Percentiles rank a stretch among this genome's conserved stretches.
phyloP scores from a whole-genome alignment of 495 filamentous ascomycete species.

The Podospora pseudopauciseta region DNA sequence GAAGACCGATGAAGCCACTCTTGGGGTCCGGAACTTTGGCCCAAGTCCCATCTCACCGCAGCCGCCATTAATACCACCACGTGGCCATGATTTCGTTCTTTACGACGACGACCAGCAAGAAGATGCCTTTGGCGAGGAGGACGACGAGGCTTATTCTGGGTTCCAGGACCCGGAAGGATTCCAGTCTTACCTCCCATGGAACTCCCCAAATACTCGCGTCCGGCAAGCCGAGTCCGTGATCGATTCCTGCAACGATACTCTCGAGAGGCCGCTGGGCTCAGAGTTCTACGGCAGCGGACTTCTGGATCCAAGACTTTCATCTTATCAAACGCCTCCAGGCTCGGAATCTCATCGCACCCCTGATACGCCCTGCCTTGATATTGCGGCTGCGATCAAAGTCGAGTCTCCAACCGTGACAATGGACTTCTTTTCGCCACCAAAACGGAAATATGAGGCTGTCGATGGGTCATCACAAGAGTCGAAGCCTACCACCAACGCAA shows the following conservation, averaged over 20 bases:
- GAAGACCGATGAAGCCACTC: constrained; percentile 6
- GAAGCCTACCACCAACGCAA: neutral
- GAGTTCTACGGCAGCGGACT: constrained; percentile 4
- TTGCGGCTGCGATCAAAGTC: constrained; percentile 4
- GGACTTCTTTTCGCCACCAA: constrained; percentile 7
- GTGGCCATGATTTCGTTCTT: constrained; percentile 25
- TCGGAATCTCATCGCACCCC: constrained; percentile 1
- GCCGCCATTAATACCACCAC: constrained; percentile 1
- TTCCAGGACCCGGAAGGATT: constrained; percentile 12
- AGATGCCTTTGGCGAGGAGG: constrained; percentile 23
- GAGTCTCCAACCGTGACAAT: constrained; percentile 8
- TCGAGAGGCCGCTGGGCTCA: constrained; percentile 4
- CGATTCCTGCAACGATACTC: constrained; percentile 26
- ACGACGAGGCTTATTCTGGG: constrained; percentile 18
- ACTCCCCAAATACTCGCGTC: constrained; percentile 31
- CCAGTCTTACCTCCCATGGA: constrained; percentile 33
- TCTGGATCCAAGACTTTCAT: constrained; percentile 22
- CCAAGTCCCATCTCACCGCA: constrained; percentile 7
- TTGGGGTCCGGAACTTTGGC: neutral
- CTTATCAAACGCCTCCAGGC: constrained; percentile 6
- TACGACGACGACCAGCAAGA: constrained; percentile 17
- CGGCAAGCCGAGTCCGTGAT: constrained; percentile 29
- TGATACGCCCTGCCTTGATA: neutral
- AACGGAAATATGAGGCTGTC: constrained; percentile 8
- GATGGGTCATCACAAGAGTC: neutral